Conservation (phyloP, 257 asterid species). For the Fraxinus americana region DNA sequence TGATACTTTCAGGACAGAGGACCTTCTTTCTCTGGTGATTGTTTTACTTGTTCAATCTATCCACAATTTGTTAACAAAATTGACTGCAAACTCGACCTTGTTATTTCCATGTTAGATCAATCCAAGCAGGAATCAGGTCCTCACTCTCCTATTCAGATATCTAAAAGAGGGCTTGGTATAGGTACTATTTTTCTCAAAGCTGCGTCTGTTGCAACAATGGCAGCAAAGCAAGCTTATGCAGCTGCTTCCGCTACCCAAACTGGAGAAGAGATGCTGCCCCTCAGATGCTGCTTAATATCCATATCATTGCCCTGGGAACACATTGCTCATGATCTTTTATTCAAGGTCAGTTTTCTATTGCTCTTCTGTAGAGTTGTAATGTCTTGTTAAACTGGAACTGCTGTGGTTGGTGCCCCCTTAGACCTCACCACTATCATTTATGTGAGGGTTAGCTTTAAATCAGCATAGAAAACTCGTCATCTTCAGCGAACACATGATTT, state of each 20-base stretch:
- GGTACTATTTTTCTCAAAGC: constrained; percentile 80
- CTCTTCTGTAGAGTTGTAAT: neutral
- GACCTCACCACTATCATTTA: neutral
- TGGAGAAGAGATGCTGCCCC: constrained; percentile 90
- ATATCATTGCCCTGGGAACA: constrained; percentile 94
- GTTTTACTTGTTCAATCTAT: neutral
- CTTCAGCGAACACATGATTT: neutral
- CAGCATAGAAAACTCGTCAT: neutral
- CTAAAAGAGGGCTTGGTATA: constrained; percentile 60
- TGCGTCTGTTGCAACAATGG: constrained; percentile 86
- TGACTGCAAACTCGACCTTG: constrained; percentile 10
- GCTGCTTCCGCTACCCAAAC: constrained; percentile 79
- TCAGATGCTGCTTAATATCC: constrained; percentile 94
- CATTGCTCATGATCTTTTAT: constrained; percentile 89
- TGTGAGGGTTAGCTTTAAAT: neutral
- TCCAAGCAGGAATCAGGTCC: constrained; percentile 71
- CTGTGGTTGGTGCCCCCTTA: neutral
- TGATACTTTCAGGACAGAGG: neutral
- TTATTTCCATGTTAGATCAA: constrained; percentile 61
- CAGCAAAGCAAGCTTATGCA: constrained; percentile 97
- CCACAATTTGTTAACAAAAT: constrained; percentile 4
- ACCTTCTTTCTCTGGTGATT: neutral
- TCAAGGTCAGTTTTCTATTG: constrained; percentile 56
- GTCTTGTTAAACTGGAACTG: neutral
- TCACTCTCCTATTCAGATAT: constrained; percentile 51